Evolutionary conservation across 2,329 filamentous ascomycete species (phyloP).

Genomic region (Epichloe hybrida): DNA sequence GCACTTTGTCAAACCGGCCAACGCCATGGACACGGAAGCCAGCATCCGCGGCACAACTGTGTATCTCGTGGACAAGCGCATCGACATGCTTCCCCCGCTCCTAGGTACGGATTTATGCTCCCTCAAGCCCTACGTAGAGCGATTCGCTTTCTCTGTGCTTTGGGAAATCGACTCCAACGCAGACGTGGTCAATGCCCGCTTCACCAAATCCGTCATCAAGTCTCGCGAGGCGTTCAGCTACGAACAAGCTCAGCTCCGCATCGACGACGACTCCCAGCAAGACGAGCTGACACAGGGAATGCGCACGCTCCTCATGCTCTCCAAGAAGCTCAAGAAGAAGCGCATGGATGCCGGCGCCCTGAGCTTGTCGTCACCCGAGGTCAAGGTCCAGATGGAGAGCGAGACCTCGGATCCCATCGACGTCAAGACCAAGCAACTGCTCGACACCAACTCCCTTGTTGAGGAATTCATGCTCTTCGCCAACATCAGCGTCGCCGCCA

Average conservation of each 20-base stretch:
- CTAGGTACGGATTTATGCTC: conserved; percentile 94
- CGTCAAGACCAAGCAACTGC: conserved; percentile 84
- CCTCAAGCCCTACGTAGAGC: conserved; percentile 93
- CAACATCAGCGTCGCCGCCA: conserved; percentile 85
- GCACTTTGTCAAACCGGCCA: conserved; percentile 93
- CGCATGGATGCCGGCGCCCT: conserved; percentile 92
- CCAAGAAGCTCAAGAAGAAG: conserved; percentile 86
- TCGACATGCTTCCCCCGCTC: conserved; percentile 98
- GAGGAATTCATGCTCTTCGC: conserved; percentile 99
- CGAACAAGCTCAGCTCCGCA: conserved; percentile 85
- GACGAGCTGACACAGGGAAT: conserved; percentile 87
- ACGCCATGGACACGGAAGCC: conserved; percentile 92
- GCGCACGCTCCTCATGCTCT: conserved; percentile 72
- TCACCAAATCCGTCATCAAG: conserved; percentile 96
- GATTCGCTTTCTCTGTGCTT: conserved; percentile 70
- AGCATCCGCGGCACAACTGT: conserved; percentile 91
- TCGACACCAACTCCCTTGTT: conserved; percentile 94
- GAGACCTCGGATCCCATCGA: conserved; percentile 94
- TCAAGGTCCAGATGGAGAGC: conserved; percentile 87
- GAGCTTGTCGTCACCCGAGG: conserved; percentile 94
- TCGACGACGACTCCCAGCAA: conserved; percentile 76
- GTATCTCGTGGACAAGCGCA: conserved; percentile 96
- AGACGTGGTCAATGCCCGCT: conserved; percentile 71
- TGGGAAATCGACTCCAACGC: conserved; percentile 84
- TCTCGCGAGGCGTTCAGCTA: conserved; percentile 96